Evolutionary conservation across 1,284 basidiomycete species (phyloP).

Genomic region (Naganishia liquefaciens): DNA sequence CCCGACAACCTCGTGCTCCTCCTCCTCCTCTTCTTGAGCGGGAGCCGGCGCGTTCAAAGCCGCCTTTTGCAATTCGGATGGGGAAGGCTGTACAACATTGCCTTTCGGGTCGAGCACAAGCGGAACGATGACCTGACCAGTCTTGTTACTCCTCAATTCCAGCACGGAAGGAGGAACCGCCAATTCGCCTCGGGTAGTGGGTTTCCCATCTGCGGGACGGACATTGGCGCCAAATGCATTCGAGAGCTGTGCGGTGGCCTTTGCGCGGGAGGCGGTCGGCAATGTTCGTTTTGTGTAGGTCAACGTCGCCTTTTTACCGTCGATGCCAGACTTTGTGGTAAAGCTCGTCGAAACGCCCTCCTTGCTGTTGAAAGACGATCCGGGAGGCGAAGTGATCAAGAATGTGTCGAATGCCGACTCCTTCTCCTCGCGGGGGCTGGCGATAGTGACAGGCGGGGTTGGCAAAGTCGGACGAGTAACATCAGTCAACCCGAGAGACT

Average conservation of each 20-base stretch:
- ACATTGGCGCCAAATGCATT: constrained; percentile 33
- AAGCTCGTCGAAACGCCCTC: constrained; percentile 22
- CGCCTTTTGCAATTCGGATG: constrained; percentile 25
- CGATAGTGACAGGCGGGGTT: constrained; percentile 20
- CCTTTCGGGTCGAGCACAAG: constrained; percentile 14
- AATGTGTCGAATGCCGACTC: constrained; percentile 33
- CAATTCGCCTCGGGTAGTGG: constrained; percentile 17
- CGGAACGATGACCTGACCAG: constrained; percentile 25
- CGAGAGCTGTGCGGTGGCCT: constrained; percentile 6
- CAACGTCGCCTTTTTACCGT: constrained; percentile 24
- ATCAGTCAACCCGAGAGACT: constrained; percentile 28
- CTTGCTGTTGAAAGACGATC: constrained; percentile 27
- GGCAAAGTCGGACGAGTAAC: neutral
- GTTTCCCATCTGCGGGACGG: constrained; percentile 2
- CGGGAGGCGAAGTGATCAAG: constrained; percentile 30
- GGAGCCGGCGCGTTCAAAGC: constrained; percentile 29
- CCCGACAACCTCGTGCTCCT: constrained; percentile 11
- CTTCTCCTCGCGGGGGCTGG: constrained; percentile 19
- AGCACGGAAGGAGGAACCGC: constrained; percentile 29
- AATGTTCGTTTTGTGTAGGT: constrained; percentile 28
- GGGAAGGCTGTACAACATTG: constrained; percentile 17
- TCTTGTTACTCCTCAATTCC: constrained; percentile 21
- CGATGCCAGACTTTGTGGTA: constrained; percentile 27
- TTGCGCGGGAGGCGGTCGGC: constrained; percentile 14
- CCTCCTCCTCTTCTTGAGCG: constrained; percentile 22